Conservation (phyloP, 495 filamentous ascomycete genomes). For the Endocarpon pusillum region DNA sequence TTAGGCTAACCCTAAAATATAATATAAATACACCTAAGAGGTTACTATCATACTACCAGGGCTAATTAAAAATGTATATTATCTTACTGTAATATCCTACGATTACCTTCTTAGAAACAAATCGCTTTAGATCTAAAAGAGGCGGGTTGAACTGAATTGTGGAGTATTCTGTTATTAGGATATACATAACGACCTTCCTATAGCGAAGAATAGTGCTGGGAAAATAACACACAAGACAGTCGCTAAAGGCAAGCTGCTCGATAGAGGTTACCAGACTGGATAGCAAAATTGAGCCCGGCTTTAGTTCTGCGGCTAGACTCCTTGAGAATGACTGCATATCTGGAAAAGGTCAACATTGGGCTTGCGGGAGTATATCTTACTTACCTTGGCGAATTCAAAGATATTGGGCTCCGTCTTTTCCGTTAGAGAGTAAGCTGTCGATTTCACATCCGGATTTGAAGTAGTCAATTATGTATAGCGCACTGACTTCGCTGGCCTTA, state of each 20-base stretch:
- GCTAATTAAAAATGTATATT: too few species aligned
- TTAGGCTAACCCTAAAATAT: too few species aligned
- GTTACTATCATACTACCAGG: too few species aligned
- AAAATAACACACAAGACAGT: too few species aligned
- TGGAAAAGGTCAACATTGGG: too few species aligned
- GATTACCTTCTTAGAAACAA: too few species aligned
- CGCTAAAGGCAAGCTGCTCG: too few species aligned
- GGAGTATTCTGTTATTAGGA: constrained; percentile 18
- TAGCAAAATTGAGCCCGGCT: constrained; percentile 9
- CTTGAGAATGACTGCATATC: constrained; percentile 18
- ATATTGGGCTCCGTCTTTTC: constrained; percentile 25
- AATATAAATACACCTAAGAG: too few species aligned
- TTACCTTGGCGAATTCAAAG: constrained; percentile 21
- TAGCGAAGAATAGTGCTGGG: constrained; percentile 14
- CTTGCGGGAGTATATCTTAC: too few species aligned
- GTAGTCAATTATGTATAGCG: constrained; percentile 32
- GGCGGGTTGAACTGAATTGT: constrained; percentile 19
- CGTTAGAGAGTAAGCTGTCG: constrained; percentile 21
- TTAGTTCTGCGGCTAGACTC: constrained; percentile 11
- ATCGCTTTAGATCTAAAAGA: too few species aligned
- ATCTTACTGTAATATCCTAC: too few species aligned
- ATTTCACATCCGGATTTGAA: constrained; percentile 26
- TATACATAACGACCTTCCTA: constrained; percentile 20
- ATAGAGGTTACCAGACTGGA: constrained; percentile 12
- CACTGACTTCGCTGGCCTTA: constrained; percentile 24